Evolutionary conservation across 2,329 filamentous ascomycete species (phyloP).

Genomic region (Pseudogymnoascus sp.): DNA sequence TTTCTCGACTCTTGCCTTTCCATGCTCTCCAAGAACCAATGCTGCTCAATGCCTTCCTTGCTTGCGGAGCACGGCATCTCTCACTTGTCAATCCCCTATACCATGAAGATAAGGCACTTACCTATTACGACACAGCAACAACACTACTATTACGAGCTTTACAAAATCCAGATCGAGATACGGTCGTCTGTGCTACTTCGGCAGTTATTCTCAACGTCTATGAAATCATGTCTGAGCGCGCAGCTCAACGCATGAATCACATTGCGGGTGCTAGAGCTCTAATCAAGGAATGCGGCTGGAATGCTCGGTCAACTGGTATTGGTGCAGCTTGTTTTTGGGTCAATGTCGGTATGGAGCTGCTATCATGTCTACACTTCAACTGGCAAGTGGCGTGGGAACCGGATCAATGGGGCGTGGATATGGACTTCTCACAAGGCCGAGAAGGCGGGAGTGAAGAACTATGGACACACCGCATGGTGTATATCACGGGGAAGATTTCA

Average conservation of each 20-base stretch:
- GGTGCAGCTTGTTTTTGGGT: slow-evolving; percentile 91
- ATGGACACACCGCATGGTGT: slow-evolving; percentile 86
- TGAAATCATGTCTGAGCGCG: slow-evolving; percentile 81
- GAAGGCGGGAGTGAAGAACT: slow-evolving; percentile 64
- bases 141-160: slow-evolving; percentile 67
- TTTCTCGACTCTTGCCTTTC: slow-evolving; percentile 76
- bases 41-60: slow-evolving; percentile 80
- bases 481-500: slow-evolving; percentile 77
- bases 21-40: slow-evolving; percentile 76
- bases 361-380: slow-evolving; percentile 80
- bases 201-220: slow-evolving; percentile 88
- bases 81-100: slow-evolving; percentile 61
- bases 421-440: slow-evolving; percentile 50
- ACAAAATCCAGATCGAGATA: slow-evolving; percentile 79
- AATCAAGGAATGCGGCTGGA: slow-evolving; percentile 87
- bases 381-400: slow-evolving; percentile 85
- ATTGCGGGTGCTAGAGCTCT: slow-evolving; percentile 77
- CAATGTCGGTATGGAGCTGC: slow-evolving; percentile 83
- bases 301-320: slow-evolving; percentile 68
- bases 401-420: slow-evolving; percentile 80
- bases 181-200: slow-evolving; percentile 75
- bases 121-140: slow-evolving; percentile 82
- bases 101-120: slow-evolving; percentile 67
- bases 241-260: slow-evolving; percentile 78
- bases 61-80: slow-evolving; percentile 79